Evolutionary conservation across 345 rosid genomes (phyloP), one percentile per base, ranked within the genome.

Genomic region (Eucalyptus marginata): DNA sequence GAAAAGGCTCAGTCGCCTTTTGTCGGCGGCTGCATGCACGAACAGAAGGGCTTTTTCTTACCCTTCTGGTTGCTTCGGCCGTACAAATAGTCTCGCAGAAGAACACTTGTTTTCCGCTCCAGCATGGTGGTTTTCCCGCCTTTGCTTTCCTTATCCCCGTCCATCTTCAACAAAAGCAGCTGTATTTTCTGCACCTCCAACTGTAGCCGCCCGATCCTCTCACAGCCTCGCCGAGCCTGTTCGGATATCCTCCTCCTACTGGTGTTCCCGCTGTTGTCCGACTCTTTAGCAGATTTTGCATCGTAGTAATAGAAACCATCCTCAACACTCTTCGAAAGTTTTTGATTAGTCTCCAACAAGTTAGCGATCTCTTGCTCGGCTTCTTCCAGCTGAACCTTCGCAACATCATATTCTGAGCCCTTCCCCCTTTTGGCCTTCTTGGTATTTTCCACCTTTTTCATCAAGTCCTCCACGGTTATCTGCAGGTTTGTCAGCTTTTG

Each of bases 141-240:
- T 88, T 89, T 90, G 89, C 95, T 92, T 91, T 92, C 95, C 90
- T 93, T 94, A 80, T 94, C 95, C 83, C 91, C 97, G 25, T 98
- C 98, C 20, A 96, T 89, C 92, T 96, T 96, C 91, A 94, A 85
- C 64, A 98, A 88, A 76, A 97, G 90, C 91, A 93, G 94, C 94
- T 96, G 99, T 86, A 98, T 83, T 91, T 95, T 97, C 93, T 96
- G 99, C 92, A 97, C 95, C 94, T 98, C 99, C 90, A 96, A 86
- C 91, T 98, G 99, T 92, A 98, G 92, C 89, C 96, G 92, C 33
- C 98, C 97, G 20, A 96, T 94, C 94, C 94, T 97, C 93, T 98
- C 99, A 5, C 98, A 96, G 87, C 93, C 96, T 90, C 95, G 93
- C 90, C 95, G 94, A 83, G 99, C 98, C 90, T 97, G 98, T 64